Conservation (phyloP, 2,329 filamentous ascomycete species). For the Plenodomus tracheiphilus region DNA sequence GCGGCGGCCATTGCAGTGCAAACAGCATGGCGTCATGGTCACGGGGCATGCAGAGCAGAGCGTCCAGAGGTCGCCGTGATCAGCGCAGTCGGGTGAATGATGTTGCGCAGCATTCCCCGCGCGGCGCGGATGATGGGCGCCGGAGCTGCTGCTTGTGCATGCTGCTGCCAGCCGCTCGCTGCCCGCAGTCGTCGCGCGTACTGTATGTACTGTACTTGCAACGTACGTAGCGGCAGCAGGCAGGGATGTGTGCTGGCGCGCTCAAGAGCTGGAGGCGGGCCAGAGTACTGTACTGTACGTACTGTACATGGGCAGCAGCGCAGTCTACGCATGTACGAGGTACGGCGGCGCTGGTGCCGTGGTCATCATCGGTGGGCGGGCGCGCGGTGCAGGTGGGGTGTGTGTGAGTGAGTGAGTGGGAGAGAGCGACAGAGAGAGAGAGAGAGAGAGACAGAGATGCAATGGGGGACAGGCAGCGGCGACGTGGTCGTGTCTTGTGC, state of each 20-base stretch:
- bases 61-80: background rate
- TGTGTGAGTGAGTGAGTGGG: too few relatives aligned
- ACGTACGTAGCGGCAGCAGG: too few relatives aligned
- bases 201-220: too few relatives aligned
- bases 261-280: slow-evolving; percentile 9
- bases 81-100: background rate
- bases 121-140: slow-evolving; percentile 8
- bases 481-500: slow-evolving; percentile 22
- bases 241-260: slow-evolving; percentile 15
- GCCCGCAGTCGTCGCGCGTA: slow-evolving; percentile 19
- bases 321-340: too few relatives aligned
- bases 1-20: slow-evolving; percentile 14
- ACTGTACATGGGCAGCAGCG: too few relatives aligned
- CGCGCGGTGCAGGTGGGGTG: too few relatives aligned
- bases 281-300: slow-evolving; percentile 1
- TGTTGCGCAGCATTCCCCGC: slow-evolving; percentile 7
- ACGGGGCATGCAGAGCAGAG: slow-evolving; percentile 10
- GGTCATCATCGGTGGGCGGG: slow-evolving; percentile 11
- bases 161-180: slow-evolving; percentile 10
- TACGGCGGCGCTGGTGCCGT: slow-evolving; percentile 1
- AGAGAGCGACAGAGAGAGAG: too few relatives aligned
- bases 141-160: background rate
- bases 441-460: too few relatives aligned
- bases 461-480: background rate
- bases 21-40: slow-evolving; percentile 6